Conservation (phyloP, 169 alveolate species). For the Hammondia hammondi region DNA sequence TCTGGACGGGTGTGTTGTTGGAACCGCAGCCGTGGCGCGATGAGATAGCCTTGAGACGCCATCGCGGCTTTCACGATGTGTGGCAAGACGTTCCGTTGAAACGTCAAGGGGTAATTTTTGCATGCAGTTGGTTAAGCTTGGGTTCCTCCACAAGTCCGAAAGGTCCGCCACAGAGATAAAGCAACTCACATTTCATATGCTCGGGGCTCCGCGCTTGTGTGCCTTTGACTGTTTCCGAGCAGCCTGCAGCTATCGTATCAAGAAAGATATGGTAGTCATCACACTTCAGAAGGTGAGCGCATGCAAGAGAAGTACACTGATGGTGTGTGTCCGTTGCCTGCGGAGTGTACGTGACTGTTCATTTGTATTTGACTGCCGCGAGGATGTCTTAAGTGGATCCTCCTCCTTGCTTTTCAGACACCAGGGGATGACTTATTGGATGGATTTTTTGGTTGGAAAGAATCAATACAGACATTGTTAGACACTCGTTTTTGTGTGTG, state of each 20-base stretch:
- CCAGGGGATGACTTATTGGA: background rate
- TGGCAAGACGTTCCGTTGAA: too few relatives aligned
- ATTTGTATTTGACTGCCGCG: background rate
- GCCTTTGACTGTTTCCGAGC: background rate
- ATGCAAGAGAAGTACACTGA: too few relatives aligned
- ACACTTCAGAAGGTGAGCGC: conserved; percentile 17
- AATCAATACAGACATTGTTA: background rate
- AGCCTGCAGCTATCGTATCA: background rate
- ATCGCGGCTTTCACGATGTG: too few relatives aligned
- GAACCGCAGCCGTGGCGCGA: too few relatives aligned
- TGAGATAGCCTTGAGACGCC: too few relatives aligned
- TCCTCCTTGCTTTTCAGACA: background rate
- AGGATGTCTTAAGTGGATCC: background rate
- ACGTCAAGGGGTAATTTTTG: too few relatives aligned
- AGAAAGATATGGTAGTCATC: conserved; percentile 11
- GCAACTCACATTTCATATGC: too few relatives aligned
- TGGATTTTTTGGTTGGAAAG: background rate
- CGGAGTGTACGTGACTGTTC: background rate
- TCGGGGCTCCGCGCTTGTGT: too few relatives aligned
- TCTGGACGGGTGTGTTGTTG: too few relatives aligned
- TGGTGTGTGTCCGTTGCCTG: background rate
- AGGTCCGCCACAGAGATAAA: too few relatives aligned
- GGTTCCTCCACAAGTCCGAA: too few relatives aligned
- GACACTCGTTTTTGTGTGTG: background rate
- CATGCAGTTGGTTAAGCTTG: too few relatives aligned